Evolutionary conservation across 768 basidiomycete species (phyloP).

Genomic region (Lactarius pseudohatsudake): DNA sequence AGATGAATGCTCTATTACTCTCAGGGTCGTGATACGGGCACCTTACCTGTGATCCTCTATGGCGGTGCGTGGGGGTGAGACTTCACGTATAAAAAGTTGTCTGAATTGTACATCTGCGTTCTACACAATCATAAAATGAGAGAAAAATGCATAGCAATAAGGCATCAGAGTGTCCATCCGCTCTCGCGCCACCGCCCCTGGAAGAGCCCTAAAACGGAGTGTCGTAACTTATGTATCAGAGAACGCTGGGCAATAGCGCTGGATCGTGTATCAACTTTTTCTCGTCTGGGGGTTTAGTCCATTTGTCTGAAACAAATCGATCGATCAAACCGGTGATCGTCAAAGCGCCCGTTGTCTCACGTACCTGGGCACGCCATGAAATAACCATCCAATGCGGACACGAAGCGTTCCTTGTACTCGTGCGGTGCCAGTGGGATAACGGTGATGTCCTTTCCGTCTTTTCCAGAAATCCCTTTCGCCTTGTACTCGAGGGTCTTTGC

Average conservation of each 20-base stretch:
- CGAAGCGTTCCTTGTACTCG: slow-evolving; percentile 78
- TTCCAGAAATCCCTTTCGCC: slow-evolving; percentile 62
- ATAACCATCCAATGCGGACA: slow-evolving; percentile 69
- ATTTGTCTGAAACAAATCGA: slow-evolving; percentile 36
- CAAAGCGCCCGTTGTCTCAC: slow-evolving; percentile 25
- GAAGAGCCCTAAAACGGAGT: not conserved
- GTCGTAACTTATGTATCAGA: slow-evolving; percentile 29
- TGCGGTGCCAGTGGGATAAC: slow-evolving; percentile 78
- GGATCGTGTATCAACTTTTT: slow-evolving; percentile 34
- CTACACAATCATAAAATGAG: slow-evolving; percentile 4
- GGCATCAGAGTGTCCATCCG: not conserved
- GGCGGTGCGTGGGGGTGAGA: not conserved
- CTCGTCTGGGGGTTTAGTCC: slow-evolving; percentile 40
- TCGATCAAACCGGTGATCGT: not conserved
- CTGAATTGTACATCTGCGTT: slow-evolving; percentile 1
- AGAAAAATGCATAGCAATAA: not conserved
- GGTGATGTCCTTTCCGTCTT: slow-evolving; percentile 70
- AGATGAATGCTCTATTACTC: not conserved
- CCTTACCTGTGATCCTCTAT: not conserved
- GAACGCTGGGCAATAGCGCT: slow-evolving; percentile 36
- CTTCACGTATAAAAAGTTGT: not conserved
- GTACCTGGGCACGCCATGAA: slow-evolving; percentile 75
- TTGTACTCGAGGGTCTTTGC: slow-evolving; percentile 86
- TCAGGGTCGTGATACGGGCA: not conserved
- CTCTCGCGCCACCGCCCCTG: not conserved